Evolutionary conservation across 768 basidiomycete genomes (phyloP).

Genomic region (Hirschioporus abietinus): DNA sequence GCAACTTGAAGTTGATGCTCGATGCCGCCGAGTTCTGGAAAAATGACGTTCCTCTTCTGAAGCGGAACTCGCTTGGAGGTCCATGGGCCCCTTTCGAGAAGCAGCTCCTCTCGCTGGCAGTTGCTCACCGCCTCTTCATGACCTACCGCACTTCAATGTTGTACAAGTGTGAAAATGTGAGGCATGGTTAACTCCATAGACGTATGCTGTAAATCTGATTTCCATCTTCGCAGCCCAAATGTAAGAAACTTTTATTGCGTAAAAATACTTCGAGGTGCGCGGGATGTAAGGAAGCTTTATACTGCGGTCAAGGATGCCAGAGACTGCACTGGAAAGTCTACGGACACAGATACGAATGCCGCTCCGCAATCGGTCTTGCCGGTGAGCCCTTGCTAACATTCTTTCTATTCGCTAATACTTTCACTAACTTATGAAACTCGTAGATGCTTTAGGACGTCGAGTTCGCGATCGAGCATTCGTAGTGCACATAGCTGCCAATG

Average conservation of each 20-base stretch:
- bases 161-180: not conserved
- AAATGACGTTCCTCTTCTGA: not conserved
- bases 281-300: not conserved
- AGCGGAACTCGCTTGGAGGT: not conserved
- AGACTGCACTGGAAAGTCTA: not conserved
- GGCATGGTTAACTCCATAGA: not conserved
- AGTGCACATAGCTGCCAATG: not conserved
- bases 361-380: not conserved
- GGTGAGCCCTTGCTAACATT: not conserved
- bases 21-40: not conserved
- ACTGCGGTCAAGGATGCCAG: not conserved
- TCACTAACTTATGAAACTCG: not conserved
- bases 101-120: not conserved
- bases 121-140: not conserved
- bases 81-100: not conserved
- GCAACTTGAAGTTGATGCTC: not conserved
- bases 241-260: not conserved
- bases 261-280: not conserved
- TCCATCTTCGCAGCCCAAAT: not conserved
- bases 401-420: not conserved
- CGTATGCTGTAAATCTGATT: not conserved
- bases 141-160: not conserved
- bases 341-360: not conserved
- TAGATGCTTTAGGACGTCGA: not conserved
- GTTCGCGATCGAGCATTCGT: not conserved